Evolutionary conservation across 805 yeast species (phyloP).

Genomic region (Ogataea thermomethanolica): DNA sequence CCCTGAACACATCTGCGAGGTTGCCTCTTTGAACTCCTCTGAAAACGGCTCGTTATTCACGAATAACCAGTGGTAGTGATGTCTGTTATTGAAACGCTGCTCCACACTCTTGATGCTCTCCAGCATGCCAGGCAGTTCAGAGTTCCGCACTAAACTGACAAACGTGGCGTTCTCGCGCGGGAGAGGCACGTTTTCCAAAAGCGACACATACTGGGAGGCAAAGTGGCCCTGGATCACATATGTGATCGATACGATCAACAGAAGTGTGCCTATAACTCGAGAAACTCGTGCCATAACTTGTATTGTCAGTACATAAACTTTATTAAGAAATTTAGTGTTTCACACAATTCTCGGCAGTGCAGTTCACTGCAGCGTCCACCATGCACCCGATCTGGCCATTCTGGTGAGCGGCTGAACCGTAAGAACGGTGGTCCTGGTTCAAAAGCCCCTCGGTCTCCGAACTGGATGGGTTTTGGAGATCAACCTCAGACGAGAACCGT

Average conservation of each 20-base stretch:
- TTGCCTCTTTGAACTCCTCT: constrained; percentile 47
- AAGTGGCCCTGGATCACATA: not conserved
- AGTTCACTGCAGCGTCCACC: constrained; percentile 50
- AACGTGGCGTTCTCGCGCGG: constrained; percentile 55
- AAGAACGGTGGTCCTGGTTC: constrained; percentile 31
- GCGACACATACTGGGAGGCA: not conserved
- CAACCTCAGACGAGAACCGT: constrained; percentile 25
- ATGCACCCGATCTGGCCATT: constrained; percentile 39
- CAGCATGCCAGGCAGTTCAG: constrained; percentile 52
- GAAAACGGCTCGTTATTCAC: constrained; percentile 63
- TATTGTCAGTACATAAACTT: not conserved
- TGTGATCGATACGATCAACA: not conserved
- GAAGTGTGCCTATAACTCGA: not conserved
- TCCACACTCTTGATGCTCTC: constrained; percentile 57
- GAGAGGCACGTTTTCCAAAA: not conserved
- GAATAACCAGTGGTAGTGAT: constrained; percentile 72
- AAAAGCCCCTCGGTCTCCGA: constrained; percentile 14
- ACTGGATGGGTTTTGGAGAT: constrained; percentile 6
- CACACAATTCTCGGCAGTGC: constrained; percentile 44
- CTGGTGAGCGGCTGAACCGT: constrained; percentile 29
- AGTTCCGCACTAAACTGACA: constrained; percentile 63
- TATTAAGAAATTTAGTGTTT: constrained; percentile 3
- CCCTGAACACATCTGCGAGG: constrained; percentile 52
- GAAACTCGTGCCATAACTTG: not conserved
- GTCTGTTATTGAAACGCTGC: constrained; percentile 57